These are phyloP conservation scores for Suillus discolor DNA, from an alignment of 768 basidiomycete genomes.

Conservation along the genomic window DNA sequence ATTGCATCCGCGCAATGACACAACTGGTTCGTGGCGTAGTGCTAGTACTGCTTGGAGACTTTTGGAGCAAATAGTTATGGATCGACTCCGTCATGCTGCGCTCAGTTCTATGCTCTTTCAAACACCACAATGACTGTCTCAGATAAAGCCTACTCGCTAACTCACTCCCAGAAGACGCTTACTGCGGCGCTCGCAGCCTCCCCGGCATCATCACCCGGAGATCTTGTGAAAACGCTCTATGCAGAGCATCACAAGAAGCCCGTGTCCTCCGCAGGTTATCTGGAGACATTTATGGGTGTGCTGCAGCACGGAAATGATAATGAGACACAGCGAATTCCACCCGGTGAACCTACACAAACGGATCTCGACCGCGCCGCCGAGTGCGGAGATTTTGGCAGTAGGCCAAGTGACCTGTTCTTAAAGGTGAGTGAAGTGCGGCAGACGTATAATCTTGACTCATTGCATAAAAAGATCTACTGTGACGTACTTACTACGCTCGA, in stretches of 20 bases:
- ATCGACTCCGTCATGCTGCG: not conserved
- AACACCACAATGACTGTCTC: conserved; percentile 22
- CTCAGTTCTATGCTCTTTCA: not conserved
- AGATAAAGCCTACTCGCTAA: conserved; percentile 34
- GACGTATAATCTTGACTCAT: not conserved
- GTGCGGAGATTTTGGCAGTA: conserved; percentile 54
- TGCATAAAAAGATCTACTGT: conserved; percentile 51
- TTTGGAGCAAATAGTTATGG: not conserved
- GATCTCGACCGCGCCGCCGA: conserved; percentile 49
- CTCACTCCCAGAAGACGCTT: conserved; percentile 38
- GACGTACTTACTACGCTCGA: conserved; percentile 64
- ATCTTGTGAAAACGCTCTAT: conserved; percentile 44
- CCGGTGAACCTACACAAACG: conserved; percentile 33
- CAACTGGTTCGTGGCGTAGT: not conserved
- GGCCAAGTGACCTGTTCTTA: conserved; percentile 62
- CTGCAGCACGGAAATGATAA: conserved; percentile 22
- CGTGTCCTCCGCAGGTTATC: conserved; percentile 18
- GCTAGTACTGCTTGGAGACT: not conserved
- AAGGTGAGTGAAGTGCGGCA: conserved; percentile 42
- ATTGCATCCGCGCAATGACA: not conserved
- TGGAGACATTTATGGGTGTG: conserved; percentile 21
- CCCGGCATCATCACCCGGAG: conserved; percentile 36
- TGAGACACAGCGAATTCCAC: conserved; percentile 22
- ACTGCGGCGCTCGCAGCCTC: conserved; percentile 44
- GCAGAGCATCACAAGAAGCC: conserved; percentile 33